Evolutionary conservation across 345 rosid genomes (phyloP).

Genomic region (Camelina neglecta): DNA sequence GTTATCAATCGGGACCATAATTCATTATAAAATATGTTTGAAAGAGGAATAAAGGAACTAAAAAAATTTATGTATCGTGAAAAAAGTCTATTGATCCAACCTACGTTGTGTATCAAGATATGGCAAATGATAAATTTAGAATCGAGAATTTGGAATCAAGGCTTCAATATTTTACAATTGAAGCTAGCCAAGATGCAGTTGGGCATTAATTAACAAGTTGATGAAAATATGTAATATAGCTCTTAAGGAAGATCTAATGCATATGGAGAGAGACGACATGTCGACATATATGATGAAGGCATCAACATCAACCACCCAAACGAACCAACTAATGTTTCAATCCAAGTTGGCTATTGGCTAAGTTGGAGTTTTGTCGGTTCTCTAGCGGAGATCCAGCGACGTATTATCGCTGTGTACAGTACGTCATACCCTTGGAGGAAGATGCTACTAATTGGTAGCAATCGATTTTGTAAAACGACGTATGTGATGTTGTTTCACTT

Average conservation of each 20-base stretch:
- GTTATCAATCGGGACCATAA: too few species aligned
- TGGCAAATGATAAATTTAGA: neutral
- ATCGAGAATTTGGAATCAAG: neutral
- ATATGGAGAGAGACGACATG: too few species aligned
- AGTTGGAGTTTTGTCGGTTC: neutral
- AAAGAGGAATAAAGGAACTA: neutral
- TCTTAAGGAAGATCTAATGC: too few species aligned
- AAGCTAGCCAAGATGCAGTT: neutral
- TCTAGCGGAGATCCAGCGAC: neutral
- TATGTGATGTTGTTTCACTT: neutral
- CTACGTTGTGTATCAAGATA: neutral
- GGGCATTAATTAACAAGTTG: too few species aligned
- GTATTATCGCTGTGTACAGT: neutral
- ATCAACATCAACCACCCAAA: too few species aligned
- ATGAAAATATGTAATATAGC: too few species aligned
- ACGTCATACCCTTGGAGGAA: neutral
- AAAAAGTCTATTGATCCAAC: too few species aligned
- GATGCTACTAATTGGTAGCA: neutral
- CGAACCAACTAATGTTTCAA: neutral
- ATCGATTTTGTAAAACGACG: neutral
- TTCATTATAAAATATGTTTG: neutral
- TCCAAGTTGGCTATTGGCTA: conserved; percentile 3
- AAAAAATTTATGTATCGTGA: too few species aligned
- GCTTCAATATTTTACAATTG: neutral
- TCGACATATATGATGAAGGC: too few species aligned